Conservation (phyloP, 176 grass and related monocot species). For the Bonia amplexicaulis region DNA sequence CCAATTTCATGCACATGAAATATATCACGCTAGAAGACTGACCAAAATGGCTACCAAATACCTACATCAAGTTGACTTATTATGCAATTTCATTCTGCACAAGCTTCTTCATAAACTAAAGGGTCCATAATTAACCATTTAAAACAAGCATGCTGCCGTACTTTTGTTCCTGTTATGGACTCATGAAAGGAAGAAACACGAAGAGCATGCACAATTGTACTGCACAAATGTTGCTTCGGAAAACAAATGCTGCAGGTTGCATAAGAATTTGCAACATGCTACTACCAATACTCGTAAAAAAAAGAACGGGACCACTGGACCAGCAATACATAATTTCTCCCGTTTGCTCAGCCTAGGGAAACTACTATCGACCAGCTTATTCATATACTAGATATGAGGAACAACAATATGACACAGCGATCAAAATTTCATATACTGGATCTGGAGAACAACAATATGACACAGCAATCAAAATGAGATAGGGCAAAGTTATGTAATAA, state of each 20-base stretch:
- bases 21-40: not conserved
- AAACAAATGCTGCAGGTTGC: not conserved
- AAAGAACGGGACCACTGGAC: not conserved
- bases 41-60: not conserved
- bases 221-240: not conserved
- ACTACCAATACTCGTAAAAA: not conserved
- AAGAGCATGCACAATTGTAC: not conserved
- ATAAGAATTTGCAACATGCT: not conserved
- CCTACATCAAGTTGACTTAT: not conserved
- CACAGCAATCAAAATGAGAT: not conserved
- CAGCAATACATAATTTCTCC: not conserved
- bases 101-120: not conserved
- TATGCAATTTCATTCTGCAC: not conserved
- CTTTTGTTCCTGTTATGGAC: not conserved
- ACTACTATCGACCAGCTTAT: not conserved
- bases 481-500: not conserved
- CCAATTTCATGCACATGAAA: not conserved
- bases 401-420: not conserved
- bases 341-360: not conserved
- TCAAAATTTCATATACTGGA: not conserved
- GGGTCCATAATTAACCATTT: not conserved
- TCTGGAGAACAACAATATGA: not conserved
- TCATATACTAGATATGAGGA: not conserved
- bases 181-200: not conserved
- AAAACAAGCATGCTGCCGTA: not conserved